Evolutionary conservation across 495 filamentous ascomycete species (phyloP).

Genomic region (Cercophora sp.): DNA sequence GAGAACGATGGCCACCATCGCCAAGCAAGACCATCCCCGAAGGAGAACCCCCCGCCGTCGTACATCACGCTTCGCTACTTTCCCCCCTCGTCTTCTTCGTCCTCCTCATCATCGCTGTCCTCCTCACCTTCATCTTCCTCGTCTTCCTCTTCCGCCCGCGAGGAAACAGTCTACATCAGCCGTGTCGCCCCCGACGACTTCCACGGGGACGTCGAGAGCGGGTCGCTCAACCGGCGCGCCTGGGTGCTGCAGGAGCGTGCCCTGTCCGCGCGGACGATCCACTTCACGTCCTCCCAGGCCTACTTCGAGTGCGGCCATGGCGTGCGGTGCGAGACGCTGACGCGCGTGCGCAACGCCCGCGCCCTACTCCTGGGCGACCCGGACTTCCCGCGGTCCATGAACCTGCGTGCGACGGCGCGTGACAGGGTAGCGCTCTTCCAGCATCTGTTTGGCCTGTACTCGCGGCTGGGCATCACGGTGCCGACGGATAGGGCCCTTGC

Average conservation of each 20-base stretch:
- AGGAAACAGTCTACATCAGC: slow-evolving; percentile 23
- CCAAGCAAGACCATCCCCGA: too few species aligned
- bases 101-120: background rate
- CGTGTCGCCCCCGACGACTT: slow-evolving; percentile 29
- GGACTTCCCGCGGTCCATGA: background rate
- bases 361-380: background rate
- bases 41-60: too few species aligned
- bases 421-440: background rate
- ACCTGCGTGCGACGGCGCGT: background rate
- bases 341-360: slow-evolving; percentile 27
- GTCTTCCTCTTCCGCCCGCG: background rate
- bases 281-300: slow-evolving; percentile 32
- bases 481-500: background rate
- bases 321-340: slow-evolving; percentile 32
- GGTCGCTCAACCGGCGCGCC: slow-evolving; percentile 27
- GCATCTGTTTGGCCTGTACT: background rate
- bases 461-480: background rate
- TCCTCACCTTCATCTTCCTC: background rate
- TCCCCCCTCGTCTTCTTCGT: too few species aligned
- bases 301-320: slow-evolving; percentile 41
- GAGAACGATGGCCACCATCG: too few species aligned
- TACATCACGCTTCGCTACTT: too few species aligned
- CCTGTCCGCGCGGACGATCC: slow-evolving; percentile 35
- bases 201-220: slow-evolving; percentile 25
- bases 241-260: slow-evolving; percentile 43